These are phyloP conservation scores for Mortierella sp. DNA, from an alignment of 371 early-diverging fungal species.

Conservation along the genomic window DNA sequence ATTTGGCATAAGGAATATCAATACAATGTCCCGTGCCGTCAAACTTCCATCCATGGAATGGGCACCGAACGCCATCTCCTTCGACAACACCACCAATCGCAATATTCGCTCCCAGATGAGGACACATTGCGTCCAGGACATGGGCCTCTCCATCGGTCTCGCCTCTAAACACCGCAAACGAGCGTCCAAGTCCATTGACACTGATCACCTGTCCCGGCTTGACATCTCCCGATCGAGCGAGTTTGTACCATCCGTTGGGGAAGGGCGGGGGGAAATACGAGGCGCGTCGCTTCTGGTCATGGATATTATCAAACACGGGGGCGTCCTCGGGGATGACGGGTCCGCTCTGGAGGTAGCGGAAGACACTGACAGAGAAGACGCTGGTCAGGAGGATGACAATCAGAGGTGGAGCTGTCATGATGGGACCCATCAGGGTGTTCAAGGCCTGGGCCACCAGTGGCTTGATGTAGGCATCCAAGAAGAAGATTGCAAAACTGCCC, in stretches of 20 bases:
- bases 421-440: constrained; percentile 19
- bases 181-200: constrained; percentile 48
- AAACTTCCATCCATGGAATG: constrained; percentile 57
- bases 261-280: constrained; percentile 47
- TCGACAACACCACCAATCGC: constrained; percentile 53
- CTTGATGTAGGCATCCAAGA: constrained; percentile 38
- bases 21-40: constrained; percentile 42
- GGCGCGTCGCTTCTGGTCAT: constrained; percentile 53
- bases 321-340: constrained; percentile 24
- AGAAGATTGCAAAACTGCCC: constrained; percentile 47
- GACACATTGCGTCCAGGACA: constrained; percentile 51
- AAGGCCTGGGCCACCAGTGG: constrained; percentile 12
- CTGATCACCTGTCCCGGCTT: constrained; percentile 54
- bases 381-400: constrained; percentile 28
- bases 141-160: constrained; percentile 41
- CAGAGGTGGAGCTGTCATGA: constrained; percentile 32
- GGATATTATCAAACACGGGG: constrained; percentile 43
- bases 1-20: constrained; percentile 53
- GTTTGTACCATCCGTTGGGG: constrained; percentile 56
- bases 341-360: constrained; percentile 27
- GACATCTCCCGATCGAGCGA: constrained; percentile 46
- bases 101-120: constrained; percentile 53
- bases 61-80: constrained; percentile 45
- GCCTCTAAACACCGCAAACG: constrained; percentile 51
- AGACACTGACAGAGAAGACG: constrained; percentile 3